phyloP scores from a whole-genome alignment of 2,329 filamentous ascomycete species.

The Tolypocladium ophioglossoides region DNA sequence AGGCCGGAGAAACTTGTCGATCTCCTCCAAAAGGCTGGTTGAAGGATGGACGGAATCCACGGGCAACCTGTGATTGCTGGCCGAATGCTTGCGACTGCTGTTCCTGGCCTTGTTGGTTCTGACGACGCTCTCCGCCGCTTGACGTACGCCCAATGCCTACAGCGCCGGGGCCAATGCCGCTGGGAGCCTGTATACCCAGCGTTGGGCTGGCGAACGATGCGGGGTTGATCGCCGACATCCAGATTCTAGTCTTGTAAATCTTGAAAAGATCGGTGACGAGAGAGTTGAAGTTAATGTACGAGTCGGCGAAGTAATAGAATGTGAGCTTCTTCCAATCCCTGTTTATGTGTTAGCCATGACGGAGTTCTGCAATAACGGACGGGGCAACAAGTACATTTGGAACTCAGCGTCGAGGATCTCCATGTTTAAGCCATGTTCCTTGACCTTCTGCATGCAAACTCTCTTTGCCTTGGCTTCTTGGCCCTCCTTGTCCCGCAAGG shows the following conservation, averaged over 20 bases:
- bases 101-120: slow-evolving; percentile 30
- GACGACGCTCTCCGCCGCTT: slow-evolving; percentile 32
- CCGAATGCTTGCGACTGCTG: slow-evolving; percentile 24
- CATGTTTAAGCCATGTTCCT: slow-evolving; percentile 91
- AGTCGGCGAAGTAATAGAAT: slow-evolving; percentile 97
- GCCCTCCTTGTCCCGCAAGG: slow-evolving; percentile 88
- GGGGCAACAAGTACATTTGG: slow-evolving; percentile 64
- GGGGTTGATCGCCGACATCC: slow-evolving; percentile 99
- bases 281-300: slow-evolving; percentile 98
- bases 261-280: slow-evolving; percentile 97
- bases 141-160: slow-evolving; percentile 45
- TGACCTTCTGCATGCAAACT: slow-evolving; percentile 92
- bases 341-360: slow-evolving; percentile 5
- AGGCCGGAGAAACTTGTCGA: slow-evolving; percentile 24
- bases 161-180: slow-evolving; percentile 54
- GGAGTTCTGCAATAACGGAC: not conserved
- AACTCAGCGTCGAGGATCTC: slow-evolving; percentile 98
- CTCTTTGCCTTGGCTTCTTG: slow-evolving; percentile 97
- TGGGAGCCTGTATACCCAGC: slow-evolving; percentile 59
- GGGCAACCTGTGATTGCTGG: slow-evolving; percentile 24
- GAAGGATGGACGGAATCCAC: slow-evolving; percentile 32
- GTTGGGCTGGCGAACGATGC: slow-evolving; percentile 82
- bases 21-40: slow-evolving; percentile 31
- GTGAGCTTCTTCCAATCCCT: slow-evolving; percentile 99
- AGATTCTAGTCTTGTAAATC: slow-evolving; percentile 98